A percentile compares a stretch with the other conserved stretches of the same genome.
phyloP scores from a whole-genome alignment of 2,329 filamentous ascomycete genomes.

The Fusarium mexicanum region DNA sequence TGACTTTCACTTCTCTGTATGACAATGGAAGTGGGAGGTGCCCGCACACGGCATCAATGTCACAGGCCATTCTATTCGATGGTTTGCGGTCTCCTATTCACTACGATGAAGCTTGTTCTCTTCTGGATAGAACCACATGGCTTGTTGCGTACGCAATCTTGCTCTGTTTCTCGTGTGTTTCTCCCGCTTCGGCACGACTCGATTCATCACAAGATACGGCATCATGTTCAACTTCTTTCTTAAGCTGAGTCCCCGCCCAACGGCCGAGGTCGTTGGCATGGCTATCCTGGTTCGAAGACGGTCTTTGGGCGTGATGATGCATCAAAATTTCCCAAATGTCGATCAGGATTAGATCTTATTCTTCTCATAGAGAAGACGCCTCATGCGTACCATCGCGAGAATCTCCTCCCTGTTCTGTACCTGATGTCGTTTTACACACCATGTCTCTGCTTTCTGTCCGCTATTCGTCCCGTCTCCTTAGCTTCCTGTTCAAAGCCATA shows the following conservation, averaged over 20 bases:
- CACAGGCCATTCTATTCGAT: slow-evolving; percentile 4
- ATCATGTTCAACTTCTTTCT: slow-evolving; percentile 27
- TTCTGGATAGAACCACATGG: slow-evolving; percentile 1
- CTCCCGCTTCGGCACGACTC: neutral
- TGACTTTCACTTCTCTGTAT: slow-evolving; percentile 1
- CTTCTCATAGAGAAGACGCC: slow-evolving; percentile 3
- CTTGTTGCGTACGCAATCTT: slow-evolving; percentile 5
- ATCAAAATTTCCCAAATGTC: neutral
- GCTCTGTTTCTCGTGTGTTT: neutral
- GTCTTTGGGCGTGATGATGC: neutral
- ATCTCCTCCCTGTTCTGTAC: slow-evolving; percentile 18
- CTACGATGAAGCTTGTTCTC: neutral
- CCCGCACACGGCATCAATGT: slow-evolving; percentile 12
- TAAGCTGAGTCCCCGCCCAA: slow-evolving; percentile 6
- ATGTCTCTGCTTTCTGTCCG: slow-evolving; percentile 37
- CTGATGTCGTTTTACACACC: slow-evolving; percentile 44
- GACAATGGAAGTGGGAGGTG: slow-evolving; percentile 6
- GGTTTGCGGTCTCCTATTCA: neutral
- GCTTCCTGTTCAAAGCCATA: slow-evolving; percentile 10
- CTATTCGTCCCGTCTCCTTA: slow-evolving; percentile 32
- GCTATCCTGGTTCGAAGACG: neutral
- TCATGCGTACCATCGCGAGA: slow-evolving; percentile 25
- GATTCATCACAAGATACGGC: slow-evolving; percentile 4
- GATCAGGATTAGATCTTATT: neutral
- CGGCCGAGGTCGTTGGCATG: neutral